Conservation (phyloP, 495 filamentous ascomycete genomes). For the Tuber melanosporum region DNA sequence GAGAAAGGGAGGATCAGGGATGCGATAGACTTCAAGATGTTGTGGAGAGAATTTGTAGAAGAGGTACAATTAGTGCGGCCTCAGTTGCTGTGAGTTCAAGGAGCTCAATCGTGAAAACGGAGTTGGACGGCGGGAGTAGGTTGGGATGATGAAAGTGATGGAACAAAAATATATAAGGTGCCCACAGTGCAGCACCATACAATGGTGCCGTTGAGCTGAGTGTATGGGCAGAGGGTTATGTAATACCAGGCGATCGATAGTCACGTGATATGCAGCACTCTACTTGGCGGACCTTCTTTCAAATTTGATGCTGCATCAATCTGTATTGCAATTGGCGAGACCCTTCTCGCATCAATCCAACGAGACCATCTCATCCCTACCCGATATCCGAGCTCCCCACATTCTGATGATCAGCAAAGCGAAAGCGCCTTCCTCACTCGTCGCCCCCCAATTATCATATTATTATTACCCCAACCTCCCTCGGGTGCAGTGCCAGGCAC, state of each 20-base stretch:
- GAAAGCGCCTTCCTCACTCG: background rate
- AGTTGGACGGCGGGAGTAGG: background rate
- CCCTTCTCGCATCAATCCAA: background rate
- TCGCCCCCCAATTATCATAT: background rate
- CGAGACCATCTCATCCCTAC: background rate
- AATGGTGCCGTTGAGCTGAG: background rate
- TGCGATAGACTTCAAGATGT: background rate
- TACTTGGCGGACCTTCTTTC: background rate
- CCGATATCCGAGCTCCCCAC: background rate
- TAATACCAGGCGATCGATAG: background rate
- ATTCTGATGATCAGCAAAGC: background rate
- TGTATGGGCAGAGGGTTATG: background rate
- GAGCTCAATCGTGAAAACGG: background rate
- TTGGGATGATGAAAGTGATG: slow-evolving; percentile 1
- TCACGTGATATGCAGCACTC: background rate
- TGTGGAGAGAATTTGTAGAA: background rate
- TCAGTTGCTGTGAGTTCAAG: background rate
- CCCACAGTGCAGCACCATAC: too few species aligned
- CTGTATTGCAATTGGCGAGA: background rate
- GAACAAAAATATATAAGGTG: background rate
- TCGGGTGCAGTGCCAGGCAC: background rate
- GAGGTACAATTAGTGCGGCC: background rate
- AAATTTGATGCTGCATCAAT: background rate
- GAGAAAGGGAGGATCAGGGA: background rate
- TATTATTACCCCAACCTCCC: background rate